Evolutionary conservation across 78 protist genomes (phyloP), one percentile per base, ranked within the genome.

Genomic region (Thecamonas trahens): DNA sequence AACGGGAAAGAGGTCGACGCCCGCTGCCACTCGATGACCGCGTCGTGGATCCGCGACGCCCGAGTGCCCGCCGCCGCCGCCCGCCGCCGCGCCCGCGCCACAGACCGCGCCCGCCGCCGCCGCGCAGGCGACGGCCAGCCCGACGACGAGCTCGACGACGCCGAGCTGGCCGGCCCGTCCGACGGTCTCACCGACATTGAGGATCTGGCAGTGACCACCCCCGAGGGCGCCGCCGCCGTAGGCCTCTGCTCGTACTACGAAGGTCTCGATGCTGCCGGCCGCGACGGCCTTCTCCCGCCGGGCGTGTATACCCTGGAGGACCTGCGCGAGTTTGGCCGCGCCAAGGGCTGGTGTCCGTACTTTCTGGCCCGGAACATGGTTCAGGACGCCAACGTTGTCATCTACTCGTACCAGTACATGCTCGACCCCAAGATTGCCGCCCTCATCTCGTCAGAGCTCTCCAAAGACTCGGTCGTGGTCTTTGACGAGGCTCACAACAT

Each of bases 401-500:
- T 96, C n/a, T 81, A 77, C 65, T 70, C 82, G 37, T 96, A 94
- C 72, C 83, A 74, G 53, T 97, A 97, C 80, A 28, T 94, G 44
- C 40, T 97, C 35, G 98, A 97, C 68, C 98, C 99, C 3, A 91
- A 86, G 69, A 92, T 96, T 57, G 38, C 94, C 11, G 60, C 67
- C 4, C 32, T 71, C 3, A 74, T 94, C 29, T 44, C 94, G 0
- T 38, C 49, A 22, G 73, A 77, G 17, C 44, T 92, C n/a, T 54
- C 69, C 1, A 58, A 44, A 34, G 85, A 89, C 42, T 72, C 84
- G 24, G 81, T 96, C 34, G 89, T 95, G 14, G 91, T 94, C 13
- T 94, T 95, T 44, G 99, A 97, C 64, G 99, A 95, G 77, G 98
- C 98, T 0, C 99, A 97, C 82, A 97, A 97, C 87, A 88, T 97